Conservation (phyloP, 2,329 filamentous ascomycete genomes). For the Fusarium ambrosium region DNA sequence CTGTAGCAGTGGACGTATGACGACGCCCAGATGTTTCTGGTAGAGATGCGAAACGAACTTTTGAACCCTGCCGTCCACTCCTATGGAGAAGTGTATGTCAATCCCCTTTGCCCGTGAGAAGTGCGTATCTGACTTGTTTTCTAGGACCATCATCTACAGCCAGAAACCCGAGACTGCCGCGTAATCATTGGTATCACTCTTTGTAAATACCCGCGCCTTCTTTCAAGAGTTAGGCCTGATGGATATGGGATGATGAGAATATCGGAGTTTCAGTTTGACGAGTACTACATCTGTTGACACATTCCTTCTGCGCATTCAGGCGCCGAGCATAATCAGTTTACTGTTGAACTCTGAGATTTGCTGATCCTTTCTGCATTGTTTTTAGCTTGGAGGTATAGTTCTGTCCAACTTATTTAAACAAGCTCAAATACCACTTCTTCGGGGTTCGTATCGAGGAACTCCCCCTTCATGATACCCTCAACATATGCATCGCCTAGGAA, state of each 20-base stretch:
- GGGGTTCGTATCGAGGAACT: slow-evolving; percentile 28
- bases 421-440: slow-evolving; percentile 4
- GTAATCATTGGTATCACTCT: neutral
- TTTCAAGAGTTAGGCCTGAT: neutral
- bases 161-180: slow-evolving; percentile 3
- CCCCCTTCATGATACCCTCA: slow-evolving; percentile 39
- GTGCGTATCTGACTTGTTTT: neutral
- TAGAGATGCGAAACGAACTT: slow-evolving; percentile 24
- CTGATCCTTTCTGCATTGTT: neutral
- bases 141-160: slow-evolving; percentile 8
- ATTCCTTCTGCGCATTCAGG: neutral
- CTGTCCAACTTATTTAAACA: neutral
- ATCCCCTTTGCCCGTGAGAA: neutral
- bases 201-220: neutral
- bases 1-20: slow-evolving; percentile 15
- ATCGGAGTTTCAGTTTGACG: neutral
- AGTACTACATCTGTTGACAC: neutral
- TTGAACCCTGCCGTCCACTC: slow-evolving; percentile 17
- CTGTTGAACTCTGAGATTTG: neutral
- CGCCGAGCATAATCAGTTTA: neutral
- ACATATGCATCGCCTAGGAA: slow-evolving; percentile 39
- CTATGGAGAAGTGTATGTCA: slow-evolving; percentile 14
- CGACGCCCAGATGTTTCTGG: slow-evolving; percentile 19
- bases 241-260: neutral
- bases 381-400: neutral